A percentile compares a stretch with the other conserved stretches of the same genome.
These are phyloP conservation scores for Acephala macrosclerotiorum DNA, from an alignment of 2,329 filamentous ascomycete species.

Conservation along the genomic window DNA sequence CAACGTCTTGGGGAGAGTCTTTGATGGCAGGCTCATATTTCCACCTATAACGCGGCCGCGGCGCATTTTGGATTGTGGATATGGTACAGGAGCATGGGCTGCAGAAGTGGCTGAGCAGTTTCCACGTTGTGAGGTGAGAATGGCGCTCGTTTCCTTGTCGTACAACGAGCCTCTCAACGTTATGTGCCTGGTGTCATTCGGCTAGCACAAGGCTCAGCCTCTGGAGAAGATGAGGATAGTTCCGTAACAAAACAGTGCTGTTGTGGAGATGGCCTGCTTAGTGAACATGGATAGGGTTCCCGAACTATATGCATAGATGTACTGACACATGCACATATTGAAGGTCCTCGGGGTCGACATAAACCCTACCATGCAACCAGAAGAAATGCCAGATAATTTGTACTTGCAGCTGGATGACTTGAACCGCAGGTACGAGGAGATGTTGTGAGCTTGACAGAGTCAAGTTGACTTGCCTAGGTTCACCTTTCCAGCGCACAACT, in stretches of 20 bases:
- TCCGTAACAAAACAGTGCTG: background rate
- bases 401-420: conserved; percentile 77
- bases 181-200: conserved; percentile 1
- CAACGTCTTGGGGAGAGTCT: conserved; percentile 65
- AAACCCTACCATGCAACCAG: conserved; percentile 72
- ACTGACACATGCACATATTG: background rate
- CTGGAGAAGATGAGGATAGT: background rate
- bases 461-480: conserved; percentile 52
- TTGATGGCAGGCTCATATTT: conserved; percentile 73
- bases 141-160: background rate
- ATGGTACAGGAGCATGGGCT: conserved; percentile 76
- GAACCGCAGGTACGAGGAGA: conserved; percentile 61
- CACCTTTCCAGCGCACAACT: conserved; percentile 73
- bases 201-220: background rate
- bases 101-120: conserved; percentile 70
- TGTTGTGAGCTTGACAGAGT: background rate
- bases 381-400: conserved; percentile 70
- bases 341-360: conserved; percentile 78
- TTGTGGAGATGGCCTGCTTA: background rate
- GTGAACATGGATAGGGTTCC: background rate
- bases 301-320: background rate
- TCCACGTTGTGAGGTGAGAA: conserved; percentile 68
- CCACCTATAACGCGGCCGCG: conserved; percentile 65
- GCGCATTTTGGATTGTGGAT: conserved; percentile 75
- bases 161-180: background rate